These are phyloP conservation scores for Phytophthora brassicae DNA, from an alignment of 352 stramenopile species.

Conservation along the genomic window DNA sequence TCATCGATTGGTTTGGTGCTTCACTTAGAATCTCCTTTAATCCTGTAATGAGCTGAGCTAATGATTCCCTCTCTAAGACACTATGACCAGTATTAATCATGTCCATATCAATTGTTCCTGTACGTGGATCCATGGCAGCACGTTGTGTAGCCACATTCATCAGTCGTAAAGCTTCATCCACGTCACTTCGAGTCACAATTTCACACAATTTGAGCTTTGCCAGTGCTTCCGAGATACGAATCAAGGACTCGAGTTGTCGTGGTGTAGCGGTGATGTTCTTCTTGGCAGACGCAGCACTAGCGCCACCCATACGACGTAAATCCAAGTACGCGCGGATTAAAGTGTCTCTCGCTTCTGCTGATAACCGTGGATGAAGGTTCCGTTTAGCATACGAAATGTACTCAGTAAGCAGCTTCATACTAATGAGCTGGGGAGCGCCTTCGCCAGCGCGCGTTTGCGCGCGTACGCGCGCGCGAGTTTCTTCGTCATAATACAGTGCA, in stretches of 20 bases:
- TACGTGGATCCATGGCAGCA: conserved; percentile 97
- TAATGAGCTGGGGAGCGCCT: conserved; percentile 55
- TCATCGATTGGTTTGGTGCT: conserved; percentile 67
- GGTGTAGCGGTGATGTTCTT: conserved; percentile 99
- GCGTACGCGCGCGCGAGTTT: conserved; percentile 47
- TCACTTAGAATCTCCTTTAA: conserved; percentile 66
- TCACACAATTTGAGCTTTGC: conserved; percentile 93
- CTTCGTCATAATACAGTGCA: conserved; percentile 94
- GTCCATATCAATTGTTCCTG: conserved; percentile 99
- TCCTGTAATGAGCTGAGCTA: conserved; percentile 52
- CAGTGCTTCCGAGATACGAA: conserved; percentile 97
- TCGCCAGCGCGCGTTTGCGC: conserved; percentile 32
- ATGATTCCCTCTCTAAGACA: conserved; percentile 85
- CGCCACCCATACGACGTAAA: conserved; percentile 77
- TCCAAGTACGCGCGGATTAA: conserved; percentile 95
- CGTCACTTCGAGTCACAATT: conserved; percentile 77
- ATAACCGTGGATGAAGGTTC: conserved; percentile 91
- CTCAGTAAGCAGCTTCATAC: conserved; percentile 87
- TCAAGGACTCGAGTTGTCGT: conserved; percentile 97
- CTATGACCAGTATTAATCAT: conserved; percentile 97
- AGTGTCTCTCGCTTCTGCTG: conserved; percentile 86
- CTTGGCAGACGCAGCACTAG: conserved; percentile 54
- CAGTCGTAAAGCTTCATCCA: conserved; percentile 94
- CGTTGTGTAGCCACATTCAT: conserved; percentile 98
- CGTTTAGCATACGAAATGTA: conserved; percentile 97